Evolutionary conservation across 2,329 filamentous ascomycete species (phyloP), one percentile per base, ranked within the genome.

Genomic region (Pseudogymnoascus sp.): DNA sequence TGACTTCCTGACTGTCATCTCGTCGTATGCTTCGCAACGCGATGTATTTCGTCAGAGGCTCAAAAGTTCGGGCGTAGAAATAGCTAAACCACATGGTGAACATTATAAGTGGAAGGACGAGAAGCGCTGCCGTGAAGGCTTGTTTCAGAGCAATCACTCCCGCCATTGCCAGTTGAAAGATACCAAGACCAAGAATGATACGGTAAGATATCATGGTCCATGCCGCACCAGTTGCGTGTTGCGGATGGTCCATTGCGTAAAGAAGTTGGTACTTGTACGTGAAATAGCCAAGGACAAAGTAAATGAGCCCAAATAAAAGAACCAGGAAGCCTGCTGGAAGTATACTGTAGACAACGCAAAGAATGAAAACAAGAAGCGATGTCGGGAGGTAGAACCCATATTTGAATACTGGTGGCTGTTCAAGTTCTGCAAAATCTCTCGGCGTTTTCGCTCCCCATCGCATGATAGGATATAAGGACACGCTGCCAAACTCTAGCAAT

Each of bases 121-220:
- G 79, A 11, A 86, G 77, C 0, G 91, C 90, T 57, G 89, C 83
- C 19, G 87, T 84, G 69, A 92, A 90, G 0, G 90, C 91, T 60
- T 83, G 79, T 63, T 87, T 83, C 28, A 95, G 78, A 1, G 90
- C 90, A 64, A 99, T 83, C 66, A 93, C 87, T 2, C 93, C 93
- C 21, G 91, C 88, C 82, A 96, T 95, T 57, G 95, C 91, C 21
- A 96, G 77, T 75, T 99, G 92, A 72, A 97, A 97, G 44, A 97
- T 85, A 2, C 96, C 78, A 9, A 97, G 78, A 1, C 95, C 95
- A 23, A 97, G 79, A 63, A 97, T 85, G 65, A 97, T 83, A 36
- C 95, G 90, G 72, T 95, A 91, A 76, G 92, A 96, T 67, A 99
- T 96, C 83, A 99, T 96, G 60, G 90, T 88, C 95, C 95, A 99